Conservation (phyloP, 1,139 yeast genomes). For the Waltiozyma sp. region DNA sequence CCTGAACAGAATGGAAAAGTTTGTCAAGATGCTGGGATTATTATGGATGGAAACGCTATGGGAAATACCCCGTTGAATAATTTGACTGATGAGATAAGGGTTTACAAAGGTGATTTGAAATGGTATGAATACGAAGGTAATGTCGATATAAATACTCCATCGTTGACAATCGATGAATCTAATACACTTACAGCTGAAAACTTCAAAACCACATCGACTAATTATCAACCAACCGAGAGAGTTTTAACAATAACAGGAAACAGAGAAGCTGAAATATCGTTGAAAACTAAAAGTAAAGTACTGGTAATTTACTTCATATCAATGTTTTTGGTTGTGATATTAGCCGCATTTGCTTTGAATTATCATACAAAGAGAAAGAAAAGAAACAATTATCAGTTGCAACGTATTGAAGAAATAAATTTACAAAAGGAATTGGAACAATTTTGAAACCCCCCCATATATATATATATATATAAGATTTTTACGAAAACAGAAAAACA, state of each 20-base stretch:
- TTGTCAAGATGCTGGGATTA: constrained; percentile 42
- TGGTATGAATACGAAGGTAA: neutral
- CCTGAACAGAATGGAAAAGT: constrained; percentile 45
- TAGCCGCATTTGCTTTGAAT: constrained; percentile 1
- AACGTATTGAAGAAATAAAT: neutral
- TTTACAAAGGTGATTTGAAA: neutral
- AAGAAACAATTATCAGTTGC: neutral
- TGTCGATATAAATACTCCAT: neutral
- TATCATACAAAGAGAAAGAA: neutral
- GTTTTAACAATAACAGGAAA: neutral
- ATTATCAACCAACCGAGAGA: neutral
- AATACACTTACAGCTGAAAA: neutral
- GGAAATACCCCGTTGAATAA: constrained; percentile 55
- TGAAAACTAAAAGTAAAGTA: constrained; percentile 4
- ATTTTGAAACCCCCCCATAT: neutral
- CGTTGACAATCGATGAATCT: neutral
- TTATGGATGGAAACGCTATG: constrained; percentile 73
- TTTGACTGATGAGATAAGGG: constrained; percentile 45
- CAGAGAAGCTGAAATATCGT: neutral
- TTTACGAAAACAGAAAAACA: no score
- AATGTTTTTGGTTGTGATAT: constrained; percentile 3
- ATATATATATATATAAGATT: no score
- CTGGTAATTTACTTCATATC: constrained; percentile 2
- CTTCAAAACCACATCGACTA: no score
- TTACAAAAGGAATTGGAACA: neutral